Evolutionary conservation across 1,139 yeast species (phyloP).

Genomic region (Nematodospora anomalae): DNA sequence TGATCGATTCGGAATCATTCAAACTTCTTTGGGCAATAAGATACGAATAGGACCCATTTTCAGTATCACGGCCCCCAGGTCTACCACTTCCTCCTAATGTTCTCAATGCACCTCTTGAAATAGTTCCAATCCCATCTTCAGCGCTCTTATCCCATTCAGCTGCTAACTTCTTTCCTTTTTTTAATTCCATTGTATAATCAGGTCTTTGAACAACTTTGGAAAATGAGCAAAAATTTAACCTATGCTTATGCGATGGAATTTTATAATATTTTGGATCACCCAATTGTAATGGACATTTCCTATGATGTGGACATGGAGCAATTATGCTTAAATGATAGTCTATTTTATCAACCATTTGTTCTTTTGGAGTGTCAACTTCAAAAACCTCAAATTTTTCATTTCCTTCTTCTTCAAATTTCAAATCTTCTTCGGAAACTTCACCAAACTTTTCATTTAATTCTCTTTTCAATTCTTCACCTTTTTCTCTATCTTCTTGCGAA

Average conservation of each 20-base stretch:
- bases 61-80: constrained; percentile 69
- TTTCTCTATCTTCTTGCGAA: constrained; percentile 17
- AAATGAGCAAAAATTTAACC: constrained; percentile 74
- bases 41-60: constrained; percentile 74
- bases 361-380: constrained; percentile 15
- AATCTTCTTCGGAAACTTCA: constrained; percentile 40
- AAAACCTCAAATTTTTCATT: constrained; percentile 41
- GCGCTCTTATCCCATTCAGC: constrained; percentile 66
- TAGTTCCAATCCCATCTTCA: constrained; percentile 52
- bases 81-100: constrained; percentile 66
- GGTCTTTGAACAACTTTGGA: constrained; percentile 77
- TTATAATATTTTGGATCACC: constrained; percentile 69
- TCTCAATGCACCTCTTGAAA: constrained; percentile 28
- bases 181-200: constrained; percentile 71
- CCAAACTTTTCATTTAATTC: constrained; percentile 36
- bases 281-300: constrained; percentile 80
- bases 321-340: constrained; percentile 61
- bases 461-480: constrained; percentile 13
- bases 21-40: constrained; percentile 64
- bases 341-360: constrained; percentile 21
- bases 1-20: constrained; percentile 34
- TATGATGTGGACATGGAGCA: constrained; percentile 93
- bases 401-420: constrained; percentile 51
- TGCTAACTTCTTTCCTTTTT: constrained; percentile 75
- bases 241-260: constrained; percentile 59